Percentiles rank a stretch among this genome's conserved stretches.
Evolutionary conservation across 306 rosid species (phyloP).

Genomic region (Citrullus amarus): DNA sequence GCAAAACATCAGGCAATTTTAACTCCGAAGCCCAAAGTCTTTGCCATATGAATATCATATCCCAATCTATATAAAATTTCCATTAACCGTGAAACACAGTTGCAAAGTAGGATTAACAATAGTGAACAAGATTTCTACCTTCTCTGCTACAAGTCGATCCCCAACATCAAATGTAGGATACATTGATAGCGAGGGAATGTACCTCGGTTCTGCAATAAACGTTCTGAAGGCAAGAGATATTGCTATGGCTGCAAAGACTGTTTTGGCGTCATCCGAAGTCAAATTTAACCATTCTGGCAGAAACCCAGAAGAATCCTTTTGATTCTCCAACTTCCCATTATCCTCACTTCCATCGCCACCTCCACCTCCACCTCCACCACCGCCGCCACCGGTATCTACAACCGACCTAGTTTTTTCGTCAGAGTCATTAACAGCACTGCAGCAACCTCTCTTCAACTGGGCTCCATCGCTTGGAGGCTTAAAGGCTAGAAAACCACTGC

Average conservation of each 20-base stretch:
- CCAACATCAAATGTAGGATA: constrained; percentile 99
- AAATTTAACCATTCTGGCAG: constrained; percentile 67
- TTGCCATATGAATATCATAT: background rate
- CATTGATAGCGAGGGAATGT: constrained; percentile 96
- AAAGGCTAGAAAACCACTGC: background rate
- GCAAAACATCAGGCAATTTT: background rate
- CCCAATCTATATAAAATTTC: background rate
- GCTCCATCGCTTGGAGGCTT: constrained; percentile 13
- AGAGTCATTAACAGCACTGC: constrained; percentile 36
- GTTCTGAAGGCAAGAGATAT: constrained; percentile 49
- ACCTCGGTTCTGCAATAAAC: constrained; percentile 94
- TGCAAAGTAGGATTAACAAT: background rate
- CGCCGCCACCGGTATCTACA: constrained; percentile 23
- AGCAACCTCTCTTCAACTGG: constrained; percentile 20
- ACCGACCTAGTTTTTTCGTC: constrained; percentile 34
- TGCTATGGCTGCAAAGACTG: constrained; percentile 74
- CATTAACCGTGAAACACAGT: background rate
- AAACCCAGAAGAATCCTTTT: constrained; percentile 29
- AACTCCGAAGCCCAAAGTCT: background rate
- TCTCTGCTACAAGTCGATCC: constrained; percentile 90
- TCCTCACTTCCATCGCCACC: constrained; percentile 25
- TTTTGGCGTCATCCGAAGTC: constrained; percentile 68
- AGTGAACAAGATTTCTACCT: constrained; percentile 31
- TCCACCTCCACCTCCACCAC: constrained; percentile 30
- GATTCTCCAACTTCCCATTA: constrained; percentile 33